Base-by-base conservation (phyloP, 208 protist genomes). In the Crithidia bombi region DNA sequence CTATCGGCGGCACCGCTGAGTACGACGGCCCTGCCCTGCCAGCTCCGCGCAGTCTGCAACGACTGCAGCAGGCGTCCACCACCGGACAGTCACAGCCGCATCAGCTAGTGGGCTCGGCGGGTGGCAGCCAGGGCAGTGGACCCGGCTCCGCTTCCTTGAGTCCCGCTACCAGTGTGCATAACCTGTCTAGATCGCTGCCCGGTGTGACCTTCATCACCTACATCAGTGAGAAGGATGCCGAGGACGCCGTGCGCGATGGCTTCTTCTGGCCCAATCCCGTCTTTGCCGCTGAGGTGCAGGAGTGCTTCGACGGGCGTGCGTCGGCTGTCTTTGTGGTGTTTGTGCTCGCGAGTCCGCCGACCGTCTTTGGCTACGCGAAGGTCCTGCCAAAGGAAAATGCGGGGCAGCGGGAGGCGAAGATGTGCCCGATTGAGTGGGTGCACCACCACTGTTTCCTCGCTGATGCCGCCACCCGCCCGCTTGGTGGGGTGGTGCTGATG, bases 391-490 rank as follows among this genome's bases (percentile, higher is more conserved):
- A 21, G 41, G 69, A 47, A 46, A 14, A 38, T 19, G 23, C 36
- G 1, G 43, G 26, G 36, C 36, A 19, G 5, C 61, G 75, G 39
- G 49, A 69, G 28, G 46, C 52, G 30, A 79, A 65, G 58, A 35
- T 44, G 25, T 91, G 70, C 65, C 66, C 55, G 5, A 66, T 93
- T 14, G 78, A 89, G 63, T 93, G 88, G 88, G 39, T 93, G 30
- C 79, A 78, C 15, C 82, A 90, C 65, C 69, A 82, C 69, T 77
- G 87, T 32, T 81, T 65, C 51, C 57, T 87, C 35, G 49, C 62
- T 36, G 82, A 91, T 47, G 21, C 51, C n/a, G 59, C 74, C 61
- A 49, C 79, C 33, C 71, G 71, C 7, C 50, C 28, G 10, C 33
- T 83, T 5, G 65, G 69, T 39, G 77, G 69, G 21, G 39, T 83